Evolutionary conservation across 108 stramenopile genomes (phyloP).

Genomic region (Nitzschia sp.): DNA sequence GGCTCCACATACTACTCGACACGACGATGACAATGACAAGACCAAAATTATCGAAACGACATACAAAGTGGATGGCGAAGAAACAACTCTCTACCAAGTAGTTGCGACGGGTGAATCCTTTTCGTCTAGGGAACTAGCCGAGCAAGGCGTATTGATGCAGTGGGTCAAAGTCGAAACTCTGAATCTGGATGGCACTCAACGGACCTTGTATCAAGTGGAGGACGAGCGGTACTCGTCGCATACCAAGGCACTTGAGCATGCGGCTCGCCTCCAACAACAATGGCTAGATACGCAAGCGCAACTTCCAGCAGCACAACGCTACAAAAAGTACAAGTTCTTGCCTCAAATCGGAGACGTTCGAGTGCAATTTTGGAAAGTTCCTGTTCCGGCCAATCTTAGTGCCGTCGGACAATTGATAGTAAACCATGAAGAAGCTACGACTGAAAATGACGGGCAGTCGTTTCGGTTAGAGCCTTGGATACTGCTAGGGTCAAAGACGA

Average conservation of each 20-base stretch:
- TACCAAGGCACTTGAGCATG: background rate
- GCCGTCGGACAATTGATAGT: background rate
- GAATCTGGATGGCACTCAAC: background rate
- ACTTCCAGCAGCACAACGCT: background rate
- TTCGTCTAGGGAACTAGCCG: background rate
- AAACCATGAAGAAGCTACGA: background rate
- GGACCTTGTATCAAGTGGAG: background rate
- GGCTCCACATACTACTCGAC: background rate
- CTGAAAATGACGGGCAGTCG: background rate
- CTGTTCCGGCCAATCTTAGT: background rate
- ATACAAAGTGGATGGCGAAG: slow-evolving; percentile 1
- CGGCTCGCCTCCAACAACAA: background rate
- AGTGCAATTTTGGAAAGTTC: background rate
- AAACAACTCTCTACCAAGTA: slow-evolving; percentile 3
- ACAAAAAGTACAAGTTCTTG: slow-evolving; percentile 1
- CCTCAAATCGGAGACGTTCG: slow-evolving; percentile 8
- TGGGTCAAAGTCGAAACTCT: background rate
- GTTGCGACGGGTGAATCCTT: slow-evolving; percentile 6
- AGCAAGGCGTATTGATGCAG: background rate
- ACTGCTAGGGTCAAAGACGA: background rate
- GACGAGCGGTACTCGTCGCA: background rate
- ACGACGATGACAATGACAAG: slow-evolving; percentile 1
- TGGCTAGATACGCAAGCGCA: background rate
- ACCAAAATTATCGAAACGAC: background rate
- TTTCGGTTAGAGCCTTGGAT: background rate